Evolutionary conservation across 805 yeast species (phyloP), one percentile per base, ranked within the genome.

Genomic region (Wickerhamomyces strasburgensis): DNA sequence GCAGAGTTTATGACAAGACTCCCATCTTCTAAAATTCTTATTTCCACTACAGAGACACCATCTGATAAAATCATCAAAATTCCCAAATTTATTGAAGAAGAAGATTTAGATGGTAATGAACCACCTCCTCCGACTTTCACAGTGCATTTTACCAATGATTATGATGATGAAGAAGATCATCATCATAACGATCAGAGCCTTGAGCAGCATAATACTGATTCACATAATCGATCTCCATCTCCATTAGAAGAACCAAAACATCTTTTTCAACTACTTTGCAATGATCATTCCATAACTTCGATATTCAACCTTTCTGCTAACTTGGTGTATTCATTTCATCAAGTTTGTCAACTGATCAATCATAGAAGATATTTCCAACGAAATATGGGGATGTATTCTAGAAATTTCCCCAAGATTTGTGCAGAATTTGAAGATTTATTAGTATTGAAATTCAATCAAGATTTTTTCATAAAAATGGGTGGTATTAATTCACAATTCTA

Each of bases 401-500:
- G 75, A 29, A 72, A 71, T 44, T 72, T 67, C 48, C 73, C 75
- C 14, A 55, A 58, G 31, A 60, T 70, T 3, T 68, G 73, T 42
- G 67, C 72, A 5, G 75, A 70, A 21, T 57, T 60, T 14, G 72
- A 70, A 40, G 75, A 71, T 41, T 47, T 56, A 14, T 43, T 72
- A 8, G 6, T 28, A 8, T 6, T 14, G 21, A 14, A 31, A 13
- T 5, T 35, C 23, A 13, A 29, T 14, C 16, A 24, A n/a, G 13
- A 26, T 10, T 10, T 26, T 8, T 28, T 40, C 15, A 30, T 15
- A 7, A 15, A 19, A 2, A 33, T 35, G 13, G 43, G 42, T 21
- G 23, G 29, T 13, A 17, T 28, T 7, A 10, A 26, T 26, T 26
- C 28, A 19, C 33, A 29, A 3, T 50, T 51, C 44, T 36, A 39